A percentile compares a stretch with the other conserved stretches of the same genome.
phyloP scores from a whole-genome alignment of 2,329 filamentous ascomycete species.

The Boeremia exigua region DNA sequence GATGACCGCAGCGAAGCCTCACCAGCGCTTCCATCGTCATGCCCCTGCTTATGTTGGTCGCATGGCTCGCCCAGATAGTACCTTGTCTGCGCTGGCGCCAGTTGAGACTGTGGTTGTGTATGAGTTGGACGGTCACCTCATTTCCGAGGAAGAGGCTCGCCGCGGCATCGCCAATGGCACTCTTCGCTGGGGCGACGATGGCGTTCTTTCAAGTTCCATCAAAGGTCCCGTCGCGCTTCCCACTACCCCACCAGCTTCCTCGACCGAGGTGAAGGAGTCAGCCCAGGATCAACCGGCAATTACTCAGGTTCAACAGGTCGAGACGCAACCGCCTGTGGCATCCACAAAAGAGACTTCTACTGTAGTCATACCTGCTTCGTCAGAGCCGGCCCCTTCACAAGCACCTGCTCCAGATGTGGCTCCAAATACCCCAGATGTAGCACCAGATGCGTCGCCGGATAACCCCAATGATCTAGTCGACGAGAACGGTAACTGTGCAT shows the following conservation, averaged over 20 bases:
- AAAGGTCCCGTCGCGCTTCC: constrained; percentile 18
- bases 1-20: constrained; percentile 63
- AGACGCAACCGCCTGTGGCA: neutral
- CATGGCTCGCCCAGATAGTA: constrained; percentile 53
- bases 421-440: constrained; percentile 9
- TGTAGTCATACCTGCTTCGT: constrained; percentile 35
- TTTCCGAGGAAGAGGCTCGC: constrained; percentile 70
- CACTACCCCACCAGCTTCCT: constrained; percentile 25
- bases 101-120: constrained; percentile 73
- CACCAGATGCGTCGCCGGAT: constrained; percentile 19
- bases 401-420: neutral
- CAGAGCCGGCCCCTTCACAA: constrained; percentile 24
- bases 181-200: constrained; percentile 68
- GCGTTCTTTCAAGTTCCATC: constrained; percentile 51
- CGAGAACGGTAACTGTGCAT: constrained; percentile 45
- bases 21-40: constrained; percentile 64
- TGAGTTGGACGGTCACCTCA: constrained; percentile 68
- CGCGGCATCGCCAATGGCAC: constrained; percentile 73
- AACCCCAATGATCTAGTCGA: constrained; percentile 28
- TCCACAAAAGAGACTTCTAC: constrained; percentile 11
- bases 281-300: constrained; percentile 9
- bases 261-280: neutral
- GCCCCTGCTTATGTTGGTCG: constrained; percentile 54
- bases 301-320: constrained; percentile 4
- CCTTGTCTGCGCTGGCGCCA: constrained; percentile 59